phyloP scores from a whole-genome alignment of 306 rosid species.

The Sicyos edulis region DNA sequence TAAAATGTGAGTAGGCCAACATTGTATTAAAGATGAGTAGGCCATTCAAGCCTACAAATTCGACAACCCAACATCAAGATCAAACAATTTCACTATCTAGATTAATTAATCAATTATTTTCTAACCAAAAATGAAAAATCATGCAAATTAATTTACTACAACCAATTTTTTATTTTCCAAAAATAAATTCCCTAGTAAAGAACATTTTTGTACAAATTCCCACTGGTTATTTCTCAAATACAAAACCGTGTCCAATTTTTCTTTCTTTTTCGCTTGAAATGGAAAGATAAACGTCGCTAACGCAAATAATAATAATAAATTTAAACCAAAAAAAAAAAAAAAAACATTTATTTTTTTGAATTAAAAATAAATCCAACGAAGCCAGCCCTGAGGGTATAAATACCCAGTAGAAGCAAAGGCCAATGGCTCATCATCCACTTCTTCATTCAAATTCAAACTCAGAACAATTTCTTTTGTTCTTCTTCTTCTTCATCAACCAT shows the following conservation, averaged over 20 bases:
- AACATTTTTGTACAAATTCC: neutral
- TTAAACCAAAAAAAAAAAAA: too few species aligned
- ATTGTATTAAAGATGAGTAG: neutral
- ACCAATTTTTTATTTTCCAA: neutral
- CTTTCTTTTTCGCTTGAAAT: neutral
- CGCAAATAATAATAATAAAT: too few species aligned
- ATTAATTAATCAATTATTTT: too few species aligned
- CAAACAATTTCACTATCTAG: neutral
- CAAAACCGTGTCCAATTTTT: conserved; percentile 9
- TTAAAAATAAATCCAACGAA: neutral
- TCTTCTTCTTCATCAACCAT: conserved; percentile 24
- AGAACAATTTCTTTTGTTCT: neutral
- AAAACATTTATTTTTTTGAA: too few species aligned
- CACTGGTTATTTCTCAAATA: neutral
- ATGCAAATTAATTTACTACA: neutral
- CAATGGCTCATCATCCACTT: conserved; percentile 9
- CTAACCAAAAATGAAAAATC: too few species aligned
- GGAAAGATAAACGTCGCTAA: neutral
- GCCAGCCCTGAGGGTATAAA: conserved; percentile 5
- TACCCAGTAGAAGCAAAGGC: neutral
- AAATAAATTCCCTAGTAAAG: neutral
- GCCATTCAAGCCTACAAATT: neutral
- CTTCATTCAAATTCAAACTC: neutral
- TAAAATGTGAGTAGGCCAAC: neutral
- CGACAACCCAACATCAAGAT: neutral